These are phyloP conservation scores for Sextonia rubra DNA, from an alignment of 164 flowering plant genomes.

Conservation along the genomic window DNA sequence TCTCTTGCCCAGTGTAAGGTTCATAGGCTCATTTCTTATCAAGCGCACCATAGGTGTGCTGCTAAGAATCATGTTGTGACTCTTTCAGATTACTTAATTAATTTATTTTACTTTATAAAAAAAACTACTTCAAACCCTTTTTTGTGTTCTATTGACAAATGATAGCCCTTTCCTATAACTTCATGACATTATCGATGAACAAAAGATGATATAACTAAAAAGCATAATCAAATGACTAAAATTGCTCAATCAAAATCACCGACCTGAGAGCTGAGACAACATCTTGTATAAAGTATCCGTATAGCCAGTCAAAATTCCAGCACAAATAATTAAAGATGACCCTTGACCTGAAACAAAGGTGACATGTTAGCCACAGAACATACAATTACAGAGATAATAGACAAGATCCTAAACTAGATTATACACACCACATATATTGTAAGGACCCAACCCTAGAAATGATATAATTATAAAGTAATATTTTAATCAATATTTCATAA, in stretches of 20 bases:
- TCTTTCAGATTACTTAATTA: no score
- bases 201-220: conserved; percentile 1
- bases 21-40: no score
- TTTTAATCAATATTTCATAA: no score
- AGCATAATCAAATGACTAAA: background rate
- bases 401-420: background rate
- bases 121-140: no score
- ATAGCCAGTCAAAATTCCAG: conserved; percentile 91
- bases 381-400: background rate
- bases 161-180: background rate
- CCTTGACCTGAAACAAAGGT: conserved; percentile 80
- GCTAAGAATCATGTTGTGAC: no score
- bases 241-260: conserved; percentile 6
- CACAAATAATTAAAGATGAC: conserved; percentile 84
- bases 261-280: conserved; percentile 82
- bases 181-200: background rate
- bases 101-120: no score
- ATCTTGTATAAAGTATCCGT: conserved; percentile 81
- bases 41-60: no score
- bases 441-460: no score
- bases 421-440: no score
- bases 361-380: background rate
- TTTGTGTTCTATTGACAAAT: no score
- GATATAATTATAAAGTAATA: no score
- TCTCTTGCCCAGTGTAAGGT: no score